phyloP scores from a whole-genome alignment of 305 asterid genomes.

The Nicotiana rustica region DNA sequence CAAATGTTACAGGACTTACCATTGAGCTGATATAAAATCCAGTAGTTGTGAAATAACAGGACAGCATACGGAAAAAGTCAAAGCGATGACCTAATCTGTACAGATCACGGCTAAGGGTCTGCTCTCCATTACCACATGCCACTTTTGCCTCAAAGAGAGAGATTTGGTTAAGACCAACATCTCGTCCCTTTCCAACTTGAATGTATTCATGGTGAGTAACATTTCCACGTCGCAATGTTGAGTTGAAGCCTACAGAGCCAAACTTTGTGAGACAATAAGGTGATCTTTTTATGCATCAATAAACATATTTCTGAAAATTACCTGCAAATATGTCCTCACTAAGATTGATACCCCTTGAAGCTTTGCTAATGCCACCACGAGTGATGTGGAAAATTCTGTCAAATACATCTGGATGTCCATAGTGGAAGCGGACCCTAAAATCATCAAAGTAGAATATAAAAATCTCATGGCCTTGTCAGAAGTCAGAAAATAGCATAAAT shows the following conservation, averaged over 20 bases:
- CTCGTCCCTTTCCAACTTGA: slow-evolving; percentile 99
- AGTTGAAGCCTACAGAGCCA: slow-evolving; percentile 75
- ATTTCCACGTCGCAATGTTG: slow-evolving; percentile 94
- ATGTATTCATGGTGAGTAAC: slow-evolving; percentile 96
- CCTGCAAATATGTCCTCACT: slow-evolving; percentile 97
- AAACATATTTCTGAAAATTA: slow-evolving; percentile 48
- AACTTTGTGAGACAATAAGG: slow-evolving; percentile 4
- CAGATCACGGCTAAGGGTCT: slow-evolving; percentile 95
- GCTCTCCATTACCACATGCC: slow-evolving; percentile 99
- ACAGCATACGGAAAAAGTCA: slow-evolving; percentile 98
- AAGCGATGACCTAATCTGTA: slow-evolving; percentile 99
- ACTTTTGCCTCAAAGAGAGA: slow-evolving; percentile 99
- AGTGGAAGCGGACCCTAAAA: slow-evolving; percentile 89
- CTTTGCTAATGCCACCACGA: slow-evolving; percentile 96
- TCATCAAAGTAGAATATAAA: slow-evolving; percentile 40
- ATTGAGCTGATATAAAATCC: slow-evolving; percentile 95
- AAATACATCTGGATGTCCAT: slow-evolving; percentile 96
- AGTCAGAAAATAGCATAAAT: background rate
- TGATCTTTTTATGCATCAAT: slow-evolving; percentile 6
- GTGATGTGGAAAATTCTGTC: slow-evolving; percentile 94
- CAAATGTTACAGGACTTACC: slow-evolving; percentile 59
- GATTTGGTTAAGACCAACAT: slow-evolving; percentile 98
- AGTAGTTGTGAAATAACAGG: slow-evolving; percentile 83
- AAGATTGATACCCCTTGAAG: slow-evolving; percentile 92
- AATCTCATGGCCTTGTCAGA: background rate